A percentile compares a stretch with the other conserved stretches of the same genome.
phyloP scores from a whole-genome alignment of 2,329 filamentous ascomycete species.

The Penicillium sp. region DNA sequence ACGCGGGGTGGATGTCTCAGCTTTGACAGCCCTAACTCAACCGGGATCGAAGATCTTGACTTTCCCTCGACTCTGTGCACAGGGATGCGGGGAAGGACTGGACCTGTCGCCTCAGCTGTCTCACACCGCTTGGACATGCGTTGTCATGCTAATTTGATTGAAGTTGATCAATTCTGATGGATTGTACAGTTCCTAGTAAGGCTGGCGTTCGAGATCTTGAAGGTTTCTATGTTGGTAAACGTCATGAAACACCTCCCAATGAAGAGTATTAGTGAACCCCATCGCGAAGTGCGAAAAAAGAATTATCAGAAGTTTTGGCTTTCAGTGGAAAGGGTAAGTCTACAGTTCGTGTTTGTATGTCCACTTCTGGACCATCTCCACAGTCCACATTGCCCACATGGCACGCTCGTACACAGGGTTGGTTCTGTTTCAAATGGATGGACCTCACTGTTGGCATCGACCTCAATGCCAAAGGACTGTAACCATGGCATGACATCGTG shows the following conservation, averaged over 20 bases:
- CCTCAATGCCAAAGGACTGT: background rate
- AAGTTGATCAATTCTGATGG: background rate
- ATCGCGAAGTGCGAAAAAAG: background rate
- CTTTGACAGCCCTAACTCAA: slow-evolving; percentile 2
- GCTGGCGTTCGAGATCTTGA: background rate
- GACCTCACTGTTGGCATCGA: background rate
- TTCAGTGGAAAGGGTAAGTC: background rate
- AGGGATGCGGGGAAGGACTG: slow-evolving; percentile 2
- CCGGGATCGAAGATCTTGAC: slow-evolving; percentile 3
- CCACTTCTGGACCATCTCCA: background rate
- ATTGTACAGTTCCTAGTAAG: background rate
- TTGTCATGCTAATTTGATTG: background rate
- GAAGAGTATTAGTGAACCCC: background rate
- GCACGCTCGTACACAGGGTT: background rate
- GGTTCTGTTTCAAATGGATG: slow-evolving; percentile 5
- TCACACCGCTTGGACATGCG: slow-evolving; percentile 3
- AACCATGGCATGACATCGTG: slow-evolving; percentile 1
- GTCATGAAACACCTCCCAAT: background rate
- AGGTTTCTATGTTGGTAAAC: background rate
- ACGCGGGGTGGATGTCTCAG: slow-evolving; percentile 13
- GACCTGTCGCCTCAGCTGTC: slow-evolving; percentile 2
- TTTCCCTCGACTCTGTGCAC: slow-evolving; percentile 1
- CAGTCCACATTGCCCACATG: background rate
- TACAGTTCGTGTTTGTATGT: background rate
- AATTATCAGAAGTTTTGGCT: background rate